These are phyloP conservation scores for Quercus parvula DNA, from an alignment of 306 rosid genomes.

Conservation along the genomic window DNA sequence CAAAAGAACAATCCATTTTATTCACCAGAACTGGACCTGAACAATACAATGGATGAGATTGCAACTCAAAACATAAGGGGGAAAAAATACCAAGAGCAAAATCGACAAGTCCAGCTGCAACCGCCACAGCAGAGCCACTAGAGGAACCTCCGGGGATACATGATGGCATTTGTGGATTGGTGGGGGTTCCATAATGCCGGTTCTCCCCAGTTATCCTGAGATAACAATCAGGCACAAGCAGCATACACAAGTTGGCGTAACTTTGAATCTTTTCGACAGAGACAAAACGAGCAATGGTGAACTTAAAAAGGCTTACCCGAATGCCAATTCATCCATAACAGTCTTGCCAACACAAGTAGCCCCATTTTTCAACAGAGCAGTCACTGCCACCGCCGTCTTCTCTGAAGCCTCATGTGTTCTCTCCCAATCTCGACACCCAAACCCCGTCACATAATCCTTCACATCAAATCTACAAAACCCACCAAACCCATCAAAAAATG, in stretches of 20 bases:
- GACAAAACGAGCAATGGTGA: neutral
- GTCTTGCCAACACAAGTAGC: slow-evolving; percentile 73
- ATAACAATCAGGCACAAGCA: slow-evolving; percentile 6
- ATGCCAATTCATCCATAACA: slow-evolving; percentile 63
- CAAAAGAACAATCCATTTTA: neutral
- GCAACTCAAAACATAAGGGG: slow-evolving; percentile 5
- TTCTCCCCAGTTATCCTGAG: slow-evolving; percentile 66
- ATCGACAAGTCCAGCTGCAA: slow-evolving; percentile 69
- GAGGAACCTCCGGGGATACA: slow-evolving; percentile 72
- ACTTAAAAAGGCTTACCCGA: slow-evolving; percentile 43
- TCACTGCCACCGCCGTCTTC: slow-evolving; percentile 57
- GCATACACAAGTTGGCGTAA: neutral
- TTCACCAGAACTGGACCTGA: neutral
- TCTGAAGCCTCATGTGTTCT: slow-evolving; percentile 49
- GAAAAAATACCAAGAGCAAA: slow-evolving; percentile 55
- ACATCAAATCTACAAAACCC: slow-evolving; percentile 51
- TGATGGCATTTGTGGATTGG: slow-evolving; percentile 48
- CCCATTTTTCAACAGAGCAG: slow-evolving; percentile 50
- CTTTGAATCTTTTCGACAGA: neutral
- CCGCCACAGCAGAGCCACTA: slow-evolving; percentile 78
- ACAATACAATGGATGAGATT: neutral
- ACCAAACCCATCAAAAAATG: neutral
- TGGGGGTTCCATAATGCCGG: slow-evolving; percentile 64
- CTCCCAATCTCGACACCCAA: slow-evolving; percentile 74
- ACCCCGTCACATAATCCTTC: slow-evolving; percentile 67